Percentiles rank a stretch among this genome's conserved stretches.
Conservation (phyloP, 139 green algal species). For the Tetradesmus lagerheimii region DNA sequence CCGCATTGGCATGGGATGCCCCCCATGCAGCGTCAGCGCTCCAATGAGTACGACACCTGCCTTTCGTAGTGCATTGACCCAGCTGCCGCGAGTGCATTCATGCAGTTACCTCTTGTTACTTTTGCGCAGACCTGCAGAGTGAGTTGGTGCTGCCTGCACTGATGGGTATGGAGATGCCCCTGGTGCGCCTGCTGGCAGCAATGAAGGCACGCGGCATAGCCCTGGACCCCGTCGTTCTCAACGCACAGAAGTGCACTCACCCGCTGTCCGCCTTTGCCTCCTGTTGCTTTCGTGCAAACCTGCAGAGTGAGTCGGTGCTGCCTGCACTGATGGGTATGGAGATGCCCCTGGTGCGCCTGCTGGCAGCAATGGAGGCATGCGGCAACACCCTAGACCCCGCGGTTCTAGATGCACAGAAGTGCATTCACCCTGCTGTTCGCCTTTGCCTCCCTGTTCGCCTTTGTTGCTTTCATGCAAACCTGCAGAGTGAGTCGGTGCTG, state of each 20-base stretch:
- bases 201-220: conserved; percentile 79
- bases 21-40: too few relatives aligned
- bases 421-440: too few relatives aligned
- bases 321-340: conserved; percentile 62
- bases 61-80: too few relatives aligned
- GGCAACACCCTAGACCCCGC: conserved; percentile 70
- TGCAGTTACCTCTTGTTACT: too few relatives aligned
- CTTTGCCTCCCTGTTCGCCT: conserved; percentile 22
- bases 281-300: not conserved
- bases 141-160: conserved; percentile 62
- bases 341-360: conserved; percentile 83
- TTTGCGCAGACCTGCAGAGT: conserved; percentile 5
- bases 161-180: conserved; percentile 76
- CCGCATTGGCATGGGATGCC: too few relatives aligned
- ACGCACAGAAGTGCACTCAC: too few relatives aligned
- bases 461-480: not conserved
- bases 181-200: conserved; percentile 79
- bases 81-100: too few relatives aligned
- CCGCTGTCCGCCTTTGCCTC: too few relatives aligned
- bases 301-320: conserved; percentile 52
- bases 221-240: conserved; percentile 56
- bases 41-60: too few relatives aligned
- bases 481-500: conserved; percentile 59
- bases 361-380: conserved; percentile 73
- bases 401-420: too few relatives aligned